phyloP scores from a whole-genome alignment of 495 filamentous ascomycete genomes.

The Cryomyces antarcticus region DNA sequence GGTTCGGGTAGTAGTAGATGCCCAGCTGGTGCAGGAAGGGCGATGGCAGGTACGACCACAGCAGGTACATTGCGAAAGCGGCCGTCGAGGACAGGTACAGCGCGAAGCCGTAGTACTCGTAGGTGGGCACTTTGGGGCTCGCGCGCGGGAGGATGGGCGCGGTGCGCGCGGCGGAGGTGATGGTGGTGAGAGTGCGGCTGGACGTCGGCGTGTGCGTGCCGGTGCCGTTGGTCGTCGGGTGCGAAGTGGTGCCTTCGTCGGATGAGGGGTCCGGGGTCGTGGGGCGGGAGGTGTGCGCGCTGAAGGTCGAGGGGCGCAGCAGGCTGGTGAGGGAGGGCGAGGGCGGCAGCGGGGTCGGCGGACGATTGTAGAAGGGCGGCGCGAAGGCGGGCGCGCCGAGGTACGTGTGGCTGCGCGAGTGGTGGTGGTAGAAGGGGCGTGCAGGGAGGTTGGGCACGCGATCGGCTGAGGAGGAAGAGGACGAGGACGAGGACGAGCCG shows the following conservation, averaged over 20 bases:
- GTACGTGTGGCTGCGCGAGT: slow-evolving; percentile 15
- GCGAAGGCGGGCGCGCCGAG: slow-evolving; percentile 14
- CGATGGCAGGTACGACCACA: slow-evolving; percentile 87
- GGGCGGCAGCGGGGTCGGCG: slow-evolving; percentile 54
- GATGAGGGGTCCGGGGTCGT: slow-evolving; percentile 84
- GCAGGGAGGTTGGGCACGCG: neutral
- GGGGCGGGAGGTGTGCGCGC: slow-evolving; percentile 51
- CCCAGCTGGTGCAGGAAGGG: slow-evolving; percentile 83
- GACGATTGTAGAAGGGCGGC: slow-evolving; percentile 27
- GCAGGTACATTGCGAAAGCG: slow-evolving; percentile 69
- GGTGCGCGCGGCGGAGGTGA: slow-evolving; percentile 38
- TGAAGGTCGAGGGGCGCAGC: slow-evolving; percentile 52
- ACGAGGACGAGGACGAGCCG: slow-evolving; percentile 5
- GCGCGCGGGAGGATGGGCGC: slow-evolving; percentile 67
- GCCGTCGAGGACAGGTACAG: slow-evolving; percentile 70
- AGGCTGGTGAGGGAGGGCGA: slow-evolving; percentile 90
- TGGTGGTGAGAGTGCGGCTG: slow-evolving; percentile 37
- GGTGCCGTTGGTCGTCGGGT: slow-evolving; percentile 24
- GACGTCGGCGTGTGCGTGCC: slow-evolving; percentile 12
- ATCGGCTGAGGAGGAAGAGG: neutral
- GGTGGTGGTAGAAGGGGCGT: slow-evolving; percentile 8
- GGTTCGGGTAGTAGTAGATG: slow-evolving; percentile 89
- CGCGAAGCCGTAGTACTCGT: slow-evolving; percentile 98
- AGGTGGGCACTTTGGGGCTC: slow-evolving; percentile 82
- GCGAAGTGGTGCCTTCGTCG: slow-evolving; percentile 60